Evolutionary conservation across 768 basidiomycete genomes (phyloP), one percentile per base, ranked within the genome.

Genomic region (Tylopilus subfusipes): DNA sequence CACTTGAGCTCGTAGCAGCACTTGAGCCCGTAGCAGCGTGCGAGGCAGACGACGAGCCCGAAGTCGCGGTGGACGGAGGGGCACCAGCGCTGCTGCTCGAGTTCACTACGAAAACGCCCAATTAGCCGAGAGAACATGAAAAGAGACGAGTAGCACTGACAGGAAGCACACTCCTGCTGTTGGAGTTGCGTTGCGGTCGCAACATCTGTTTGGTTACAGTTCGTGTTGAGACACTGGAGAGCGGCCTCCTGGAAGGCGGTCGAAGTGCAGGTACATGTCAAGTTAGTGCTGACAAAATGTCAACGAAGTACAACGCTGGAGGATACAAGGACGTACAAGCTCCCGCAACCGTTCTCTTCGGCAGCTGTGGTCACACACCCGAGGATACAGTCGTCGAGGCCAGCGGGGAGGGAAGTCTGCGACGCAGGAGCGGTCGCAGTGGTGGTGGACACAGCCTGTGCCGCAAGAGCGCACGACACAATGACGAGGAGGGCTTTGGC

Each of bases 221-320:
- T 70, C 1, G 56, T n/a, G 21, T 27, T 1, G 21, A 80, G 65
- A 59, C 79, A 80, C 7, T 27, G 1, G 0, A 2, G 9, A 3
- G 73, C 73, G 2, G 64, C 63, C 4, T 2, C 0, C 53, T 78
- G 76, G 75, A 76, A 80, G 2, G 54, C 42, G 1, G 48, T 11
- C 47, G 68, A 75, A 3, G 69, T 60, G 66, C 79, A 80, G 21
- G 76, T 57, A 48, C 79, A 80, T 0, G 53, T 0, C n/a, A 75
- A 0, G 61, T 80, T 62, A 13, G 74, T 62, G 62, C 79, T 80
- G 29, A 44, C 12, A 11, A 19, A 9, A 9, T 12, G 44, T 50
- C 9, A 59, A 31, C 5, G 3, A 10, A 13, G 12, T 3, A 2
- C 3, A 18, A 43, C 5, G 25, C 18, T 16, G 21, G 11, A 6